Percentiles rank a stretch among this genome's conserved stretches.
phyloP scores from a whole-genome alignment of 352 stramenopile genomes.

The Peronospora destructor region DNA sequence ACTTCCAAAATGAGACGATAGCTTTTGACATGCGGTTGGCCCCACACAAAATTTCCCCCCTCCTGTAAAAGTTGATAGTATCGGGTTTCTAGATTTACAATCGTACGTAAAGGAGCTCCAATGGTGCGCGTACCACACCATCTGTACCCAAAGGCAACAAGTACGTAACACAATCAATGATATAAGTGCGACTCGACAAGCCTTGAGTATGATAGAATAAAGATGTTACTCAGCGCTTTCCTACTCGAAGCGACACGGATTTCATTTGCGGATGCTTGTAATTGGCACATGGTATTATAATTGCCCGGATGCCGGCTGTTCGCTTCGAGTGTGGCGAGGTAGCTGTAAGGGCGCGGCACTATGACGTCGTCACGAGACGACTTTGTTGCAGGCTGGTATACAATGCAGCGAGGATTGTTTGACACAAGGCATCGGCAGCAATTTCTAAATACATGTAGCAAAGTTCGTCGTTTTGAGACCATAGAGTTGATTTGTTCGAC shows the following conservation, averaged over 20 bases:
- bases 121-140: slow-evolving; percentile 8
- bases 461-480: too few species aligned
- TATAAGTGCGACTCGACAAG: too few species aligned
- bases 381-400: too few species aligned
- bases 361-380: background rate
- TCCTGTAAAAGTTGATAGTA: slow-evolving; percentile 3
- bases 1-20: slow-evolving; percentile 36
- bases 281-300: background rate
- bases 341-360: background rate
- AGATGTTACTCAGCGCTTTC: too few species aligned
- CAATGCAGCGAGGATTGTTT: too few species aligned
- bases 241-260: too few species aligned
- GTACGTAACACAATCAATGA: too few species aligned
- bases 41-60: slow-evolving; percentile 24
- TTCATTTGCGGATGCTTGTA: background rate
- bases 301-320: background rate
- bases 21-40: slow-evolving; percentile 2
- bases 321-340: background rate
- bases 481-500: too few species aligned
- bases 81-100: slow-evolving; percentile 9
- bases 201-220: too few species aligned
- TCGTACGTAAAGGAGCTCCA: slow-evolving; percentile 1
- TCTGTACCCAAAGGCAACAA: slow-evolving; percentile 2
- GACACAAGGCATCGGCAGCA: too few species aligned
- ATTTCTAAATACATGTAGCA: too few species aligned